Base-by-base conservation (phyloP, 495 filamentous ascomycete species). In the Xylaria cubensis region DNA sequence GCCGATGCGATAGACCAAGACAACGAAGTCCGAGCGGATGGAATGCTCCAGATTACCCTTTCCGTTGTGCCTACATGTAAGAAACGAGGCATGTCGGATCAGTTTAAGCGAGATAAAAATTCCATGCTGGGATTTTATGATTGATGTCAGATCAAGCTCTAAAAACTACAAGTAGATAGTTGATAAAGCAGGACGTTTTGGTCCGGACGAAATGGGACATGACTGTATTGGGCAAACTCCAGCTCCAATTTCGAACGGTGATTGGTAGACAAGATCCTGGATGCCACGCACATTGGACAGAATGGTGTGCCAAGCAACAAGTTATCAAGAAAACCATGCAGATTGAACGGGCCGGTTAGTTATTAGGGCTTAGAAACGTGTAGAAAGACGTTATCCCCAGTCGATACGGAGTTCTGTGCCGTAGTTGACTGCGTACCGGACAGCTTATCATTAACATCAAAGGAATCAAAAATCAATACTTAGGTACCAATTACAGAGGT, bases 151-250 rank as follows among this genome's bases (percentile, higher is more conserved):
- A 50, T 21, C 2, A n/a, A 32, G 10, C 10, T 55, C 51, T 21
- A 15, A 55, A 21, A 21, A 9, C 51, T 21, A 15, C 26, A 21
- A 21, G 21, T 26, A 1, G 8, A 55, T 26, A 8, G 51, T 8
- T 26, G 53, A 26, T 39, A 17, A 61, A 61, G 17, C 1, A 67
- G 65, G 65, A 67, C 32, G 48, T 67, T 67, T 67, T 67, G 48
- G 26, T 67, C 65, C 65, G 65, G 65, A 21, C 44, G 26, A 51
- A 66, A 66, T 42, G 8, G 44, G 64, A 15, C 65, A 67, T 67
- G 34, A 15, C 65, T 55, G n/a, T 1, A 56, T 67, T 17, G 36
- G 65, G 65, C 48, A 55, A 67, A 56, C 46, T 41, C 4, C 9
- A 67, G 48, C 19, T 24, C 24, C 50, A 34, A 42, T 39, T 3